Evolutionary conservation across 345 rosid genomes (phyloP).

Genomic region (Aurinia saxatilis): DNA sequence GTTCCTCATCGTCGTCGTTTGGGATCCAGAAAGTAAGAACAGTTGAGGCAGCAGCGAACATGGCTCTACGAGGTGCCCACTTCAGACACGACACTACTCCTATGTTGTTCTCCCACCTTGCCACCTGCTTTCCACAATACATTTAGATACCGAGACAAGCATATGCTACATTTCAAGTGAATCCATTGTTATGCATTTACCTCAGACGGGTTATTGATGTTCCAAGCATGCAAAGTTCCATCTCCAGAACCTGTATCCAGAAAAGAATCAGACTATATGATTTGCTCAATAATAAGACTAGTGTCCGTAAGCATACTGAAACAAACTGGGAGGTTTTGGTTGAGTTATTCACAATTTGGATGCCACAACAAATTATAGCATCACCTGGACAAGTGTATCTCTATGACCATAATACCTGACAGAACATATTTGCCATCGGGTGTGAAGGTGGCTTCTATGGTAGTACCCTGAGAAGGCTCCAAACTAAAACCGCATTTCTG

Average conservation of each 20-base stretch:
- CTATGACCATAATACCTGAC: constrained; percentile 51
- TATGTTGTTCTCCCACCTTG: constrained; percentile 69
- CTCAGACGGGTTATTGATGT: constrained; percentile 66
- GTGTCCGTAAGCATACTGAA: too few species aligned
- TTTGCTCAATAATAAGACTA: too few species aligned
- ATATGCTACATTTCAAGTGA: too few species aligned
- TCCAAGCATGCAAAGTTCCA: constrained; percentile 89
- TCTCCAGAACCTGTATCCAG: constrained; percentile 75
- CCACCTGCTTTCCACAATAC: constrained; percentile 39
- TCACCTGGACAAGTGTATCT: background rate
- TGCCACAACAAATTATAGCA: background rate
- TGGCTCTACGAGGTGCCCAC: constrained; percentile 92
- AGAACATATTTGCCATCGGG: constrained; percentile 94
- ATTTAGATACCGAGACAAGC: constrained; percentile 3
- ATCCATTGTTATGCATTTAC: constrained; percentile 29
- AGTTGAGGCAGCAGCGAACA: constrained; percentile 83
- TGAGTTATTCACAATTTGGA: too few species aligned
- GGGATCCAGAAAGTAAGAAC: constrained; percentile 96
- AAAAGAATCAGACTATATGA: background rate
- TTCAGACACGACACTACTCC: constrained; percentile 79
- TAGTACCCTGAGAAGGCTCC: constrained; percentile 78
- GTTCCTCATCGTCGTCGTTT: constrained; percentile 32
- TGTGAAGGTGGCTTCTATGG: constrained; percentile 83
- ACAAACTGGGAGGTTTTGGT: too few species aligned
- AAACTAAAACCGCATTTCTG: constrained; percentile 89